A percentile compares a stretch with the other conserved stretches of the same genome.
These are phyloP conservation scores for Rhodotorula taiwanensis DNA, from an alignment of 768 basidiomycete genomes.

Conservation along the genomic window DNA sequence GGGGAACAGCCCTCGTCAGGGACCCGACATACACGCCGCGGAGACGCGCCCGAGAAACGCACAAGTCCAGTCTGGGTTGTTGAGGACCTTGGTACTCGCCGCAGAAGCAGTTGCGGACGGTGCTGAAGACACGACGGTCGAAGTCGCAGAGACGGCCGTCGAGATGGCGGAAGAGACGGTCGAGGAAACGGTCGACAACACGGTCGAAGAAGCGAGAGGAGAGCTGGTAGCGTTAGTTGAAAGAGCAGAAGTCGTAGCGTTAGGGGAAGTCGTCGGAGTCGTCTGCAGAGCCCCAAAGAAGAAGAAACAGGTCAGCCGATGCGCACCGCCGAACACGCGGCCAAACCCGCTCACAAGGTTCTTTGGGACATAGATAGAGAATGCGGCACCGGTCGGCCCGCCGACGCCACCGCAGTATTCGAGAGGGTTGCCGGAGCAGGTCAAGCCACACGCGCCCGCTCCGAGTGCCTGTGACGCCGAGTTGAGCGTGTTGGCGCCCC, in stretches of 20 bases:
- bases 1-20: too few relatives aligned
- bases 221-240: not conserved
- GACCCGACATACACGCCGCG: too few relatives aligned
- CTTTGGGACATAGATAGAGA: too few relatives aligned
- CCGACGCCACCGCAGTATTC: slow-evolving; percentile 29
- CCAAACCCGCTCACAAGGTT: not conserved
- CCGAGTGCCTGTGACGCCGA: slow-evolving; percentile 5
- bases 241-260: not conserved
- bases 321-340: too few relatives aligned
- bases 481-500: slow-evolving; percentile 24
- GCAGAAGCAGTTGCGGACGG: not conserved
- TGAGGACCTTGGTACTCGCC: not conserved
- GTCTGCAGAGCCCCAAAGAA: not conserved
- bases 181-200: not conserved
- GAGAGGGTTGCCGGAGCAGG: slow-evolving; percentile 21
- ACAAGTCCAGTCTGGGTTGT: slow-evolving; percentile 15
- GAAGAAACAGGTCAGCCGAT: too few relatives aligned
- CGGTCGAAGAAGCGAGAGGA: not conserved
- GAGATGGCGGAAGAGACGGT: not conserved
- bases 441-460: slow-evolving; percentile 7
- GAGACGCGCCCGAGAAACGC: too few relatives aligned
- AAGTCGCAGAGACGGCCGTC: not conserved
- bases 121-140: not conserved
- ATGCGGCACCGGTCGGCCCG: slow-evolving; percentile 5
- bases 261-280: not conserved